These are phyloP conservation scores for Microbotryum intermedium DNA, from an alignment of 1,284 basidiomycete species.

Conservation along the genomic window DNA sequence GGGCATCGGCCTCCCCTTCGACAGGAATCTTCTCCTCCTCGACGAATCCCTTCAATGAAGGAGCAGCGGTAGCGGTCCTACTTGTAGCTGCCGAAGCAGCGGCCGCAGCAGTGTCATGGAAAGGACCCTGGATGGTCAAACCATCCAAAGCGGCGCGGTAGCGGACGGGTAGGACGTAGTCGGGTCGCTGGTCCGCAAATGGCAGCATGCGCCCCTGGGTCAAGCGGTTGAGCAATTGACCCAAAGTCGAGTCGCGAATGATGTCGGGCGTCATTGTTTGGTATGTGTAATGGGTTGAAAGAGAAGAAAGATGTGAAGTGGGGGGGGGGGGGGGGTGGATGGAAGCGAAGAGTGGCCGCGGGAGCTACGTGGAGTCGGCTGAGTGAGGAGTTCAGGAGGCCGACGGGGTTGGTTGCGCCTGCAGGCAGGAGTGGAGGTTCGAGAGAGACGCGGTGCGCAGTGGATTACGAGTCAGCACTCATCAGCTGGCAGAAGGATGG, in stretches of 20 bases:
- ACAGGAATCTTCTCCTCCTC: not conserved
- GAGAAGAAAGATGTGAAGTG: not conserved
- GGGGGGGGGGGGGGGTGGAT: not conserved
- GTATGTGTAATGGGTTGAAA: not conserved
- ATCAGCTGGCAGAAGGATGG: too few species aligned
- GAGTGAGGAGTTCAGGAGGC: too few species aligned
- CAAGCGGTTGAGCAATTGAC: conserved; percentile 26
- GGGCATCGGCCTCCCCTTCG: not conserved
- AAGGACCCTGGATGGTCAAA: too few species aligned
- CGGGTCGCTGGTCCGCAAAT: conserved; percentile 27
- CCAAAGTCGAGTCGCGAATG: conserved; percentile 29
- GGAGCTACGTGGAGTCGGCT: too few species aligned
- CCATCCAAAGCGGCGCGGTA: conserved; percentile 11
- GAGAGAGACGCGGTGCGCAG: too few species aligned
- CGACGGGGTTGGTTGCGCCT: too few species aligned
- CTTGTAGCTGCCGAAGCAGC: not conserved
- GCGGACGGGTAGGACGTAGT: conserved; percentile 22
- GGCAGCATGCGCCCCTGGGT: conserved; percentile 24
- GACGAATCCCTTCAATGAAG: not conserved
- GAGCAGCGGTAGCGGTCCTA: not conserved
- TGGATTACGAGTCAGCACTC: too few species aligned
- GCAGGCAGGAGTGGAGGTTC: too few species aligned
- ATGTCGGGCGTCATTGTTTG: conserved; percentile 9
- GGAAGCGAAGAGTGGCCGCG: too few species aligned
- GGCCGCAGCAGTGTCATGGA: not conserved